phyloP scores from a whole-genome alignment of 768 basidiomycete species.

The Chlorophyllum brunneum region DNA sequence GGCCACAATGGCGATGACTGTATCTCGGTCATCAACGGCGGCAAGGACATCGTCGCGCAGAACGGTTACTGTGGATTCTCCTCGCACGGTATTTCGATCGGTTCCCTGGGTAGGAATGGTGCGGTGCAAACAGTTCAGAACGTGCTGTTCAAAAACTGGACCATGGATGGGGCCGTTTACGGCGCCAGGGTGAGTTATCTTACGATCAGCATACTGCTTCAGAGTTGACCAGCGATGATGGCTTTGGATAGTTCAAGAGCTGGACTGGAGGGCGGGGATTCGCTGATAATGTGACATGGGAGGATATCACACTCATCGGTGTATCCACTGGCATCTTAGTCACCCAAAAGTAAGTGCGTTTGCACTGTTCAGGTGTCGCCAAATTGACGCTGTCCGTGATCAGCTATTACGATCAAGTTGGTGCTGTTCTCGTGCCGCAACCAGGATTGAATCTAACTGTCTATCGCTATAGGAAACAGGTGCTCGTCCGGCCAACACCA shows the following conservation, averaged over 20 bases:
- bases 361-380: neutral
- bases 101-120: conserved; percentile 39
- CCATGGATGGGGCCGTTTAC: conserved; percentile 46
- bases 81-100: conserved; percentile 45
- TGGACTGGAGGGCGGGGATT: conserved; percentile 45
- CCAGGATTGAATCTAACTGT: neutral
- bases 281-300: conserved; percentile 46
- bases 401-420: conserved; percentile 49
- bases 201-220: neutral
- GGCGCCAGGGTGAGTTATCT: conserved; percentile 33
- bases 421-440: neutral
- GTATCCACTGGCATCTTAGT: conserved; percentile 45
- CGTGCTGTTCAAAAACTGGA: conserved; percentile 45
- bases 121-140: conserved; percentile 37
- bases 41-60: conserved; percentile 38
- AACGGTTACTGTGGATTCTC: conserved; percentile 44
- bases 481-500: conserved; percentile 26
- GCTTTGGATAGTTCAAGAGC: conserved; percentile 35
- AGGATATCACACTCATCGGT: conserved; percentile 38
- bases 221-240: neutral
- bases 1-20: conserved; percentile 48
- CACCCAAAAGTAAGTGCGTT: conserved; percentile 35
- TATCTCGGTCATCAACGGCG: conserved; percentile 43
- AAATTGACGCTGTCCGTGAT: neutral
- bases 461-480: conserved; percentile 27